A percentile compares a stretch with the other conserved stretches of the same genome.
These are phyloP conservation scores for Polytrichum commune DNA, from an alignment of 225 moss, liverwort and hornwort species.

Conservation along the genomic window DNA sequence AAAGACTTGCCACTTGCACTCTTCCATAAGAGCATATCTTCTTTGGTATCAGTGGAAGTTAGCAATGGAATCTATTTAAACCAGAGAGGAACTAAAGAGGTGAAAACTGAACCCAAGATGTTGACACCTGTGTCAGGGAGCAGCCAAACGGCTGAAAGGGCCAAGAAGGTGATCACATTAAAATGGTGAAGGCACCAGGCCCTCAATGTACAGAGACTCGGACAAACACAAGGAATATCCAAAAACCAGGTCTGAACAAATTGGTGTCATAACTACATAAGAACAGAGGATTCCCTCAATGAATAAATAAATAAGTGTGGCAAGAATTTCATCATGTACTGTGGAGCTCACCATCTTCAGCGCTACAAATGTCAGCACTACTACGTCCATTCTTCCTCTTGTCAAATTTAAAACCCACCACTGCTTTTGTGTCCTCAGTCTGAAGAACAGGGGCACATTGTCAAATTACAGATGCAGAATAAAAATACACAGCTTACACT, in stretches of 20 bases:
- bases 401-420: not conserved
- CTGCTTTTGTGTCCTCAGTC: no score
- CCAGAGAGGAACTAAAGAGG: not conserved
- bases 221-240: not conserved
- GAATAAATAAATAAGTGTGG: not conserved
- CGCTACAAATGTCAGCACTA: slow-evolving; percentile 3
- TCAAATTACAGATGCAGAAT: no score
- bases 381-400: slow-evolving; percentile 12
- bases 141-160: no score
- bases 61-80: not conserved
- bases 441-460: no score
- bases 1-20: not conserved
- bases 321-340: slow-evolving; percentile 1
- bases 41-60: not conserved
- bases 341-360: slow-evolving; percentile 22
- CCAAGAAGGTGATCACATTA: no score
- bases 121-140: no score
- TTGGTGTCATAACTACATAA: not conserved
- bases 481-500: no score
- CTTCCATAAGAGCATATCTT: not conserved
- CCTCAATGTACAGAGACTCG: not conserved
- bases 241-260: not conserved
- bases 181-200: not conserved
- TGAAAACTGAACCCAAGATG: no score
- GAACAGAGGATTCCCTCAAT: not conserved